Evolutionary conservation across 306 rosid species (phyloP).

Genomic region (Lithocarpus polystachyus): DNA sequence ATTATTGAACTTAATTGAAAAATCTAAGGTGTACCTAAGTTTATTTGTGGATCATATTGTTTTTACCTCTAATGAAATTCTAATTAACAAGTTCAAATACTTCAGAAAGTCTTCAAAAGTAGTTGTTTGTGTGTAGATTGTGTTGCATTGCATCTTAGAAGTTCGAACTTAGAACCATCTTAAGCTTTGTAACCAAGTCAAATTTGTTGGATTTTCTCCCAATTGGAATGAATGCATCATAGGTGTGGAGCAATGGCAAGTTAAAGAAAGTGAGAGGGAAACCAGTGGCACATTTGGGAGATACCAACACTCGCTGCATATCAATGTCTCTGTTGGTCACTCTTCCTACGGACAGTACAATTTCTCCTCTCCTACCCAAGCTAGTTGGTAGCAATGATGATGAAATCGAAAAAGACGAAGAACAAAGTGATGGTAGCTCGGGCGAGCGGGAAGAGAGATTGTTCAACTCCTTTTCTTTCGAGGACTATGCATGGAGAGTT

Average conservation of each 20-base stretch:
- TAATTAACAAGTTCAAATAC: no score
- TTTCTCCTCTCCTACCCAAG: conserved; percentile 50
- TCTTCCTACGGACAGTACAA: conserved; percentile 59
- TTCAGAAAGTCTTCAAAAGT: no score
- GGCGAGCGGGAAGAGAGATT: conserved; percentile 16
- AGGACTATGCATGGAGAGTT: conserved; percentile 85
- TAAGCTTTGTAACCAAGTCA: no score
- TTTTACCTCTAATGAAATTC: no score
- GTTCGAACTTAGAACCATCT: no score
- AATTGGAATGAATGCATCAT: background rate
- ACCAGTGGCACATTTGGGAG: conserved; percentile 38
- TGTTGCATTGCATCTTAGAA: no score
- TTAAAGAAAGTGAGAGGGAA: conserved; percentile 86
- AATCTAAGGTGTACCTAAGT: no score
- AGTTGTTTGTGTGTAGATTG: no score
- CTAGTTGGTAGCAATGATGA: background rate
- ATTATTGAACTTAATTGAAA: no score
- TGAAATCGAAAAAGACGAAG: background rate
- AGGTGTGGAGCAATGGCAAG: conserved; percentile 95
- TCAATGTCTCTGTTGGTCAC: conserved; percentile 67
- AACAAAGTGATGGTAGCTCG: background rate
- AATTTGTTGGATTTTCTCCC: background rate
- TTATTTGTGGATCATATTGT: no score
- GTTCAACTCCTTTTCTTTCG: conserved; percentile 66
- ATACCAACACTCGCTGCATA: conserved; percentile 34